These are phyloP conservation scores for Hemisphaericaspora nanyangensis DNA, from an alignment of 805 yeast genomes.

Conservation along the genomic window DNA sequence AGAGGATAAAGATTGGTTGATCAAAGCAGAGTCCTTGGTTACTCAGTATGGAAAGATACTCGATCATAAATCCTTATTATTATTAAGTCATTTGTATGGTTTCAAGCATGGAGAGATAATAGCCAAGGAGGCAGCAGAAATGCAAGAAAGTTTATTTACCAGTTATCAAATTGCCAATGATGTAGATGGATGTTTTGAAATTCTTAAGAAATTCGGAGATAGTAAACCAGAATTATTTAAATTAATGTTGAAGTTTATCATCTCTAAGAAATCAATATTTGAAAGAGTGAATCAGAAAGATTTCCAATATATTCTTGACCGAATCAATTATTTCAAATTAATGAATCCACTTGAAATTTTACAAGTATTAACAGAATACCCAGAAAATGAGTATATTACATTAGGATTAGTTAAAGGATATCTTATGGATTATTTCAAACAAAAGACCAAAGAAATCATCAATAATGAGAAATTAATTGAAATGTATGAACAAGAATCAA, in stretches of 20 bases:
- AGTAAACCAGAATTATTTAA: constrained; percentile 62
- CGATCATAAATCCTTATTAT: constrained; percentile 51
- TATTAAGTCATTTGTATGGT: constrained; percentile 56
- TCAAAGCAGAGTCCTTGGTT: constrained; percentile 57
- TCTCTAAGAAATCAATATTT: constrained; percentile 51
- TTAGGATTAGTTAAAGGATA: constrained; percentile 71
- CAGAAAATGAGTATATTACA: constrained; percentile 52
- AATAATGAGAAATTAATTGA: constrained; percentile 63
- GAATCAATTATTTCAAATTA: constrained; percentile 48
- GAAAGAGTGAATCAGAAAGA: constrained; percentile 42
- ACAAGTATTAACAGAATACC: constrained; percentile 45
- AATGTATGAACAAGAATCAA: constrained; percentile 66
- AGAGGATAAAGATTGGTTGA: constrained; percentile 53
- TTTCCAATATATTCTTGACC: constrained; percentile 46
- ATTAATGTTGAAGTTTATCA: constrained; percentile 58
- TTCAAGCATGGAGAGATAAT: constrained; percentile 47
- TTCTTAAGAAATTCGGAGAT: constrained; percentile 58
- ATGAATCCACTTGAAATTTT: constrained; percentile 75
- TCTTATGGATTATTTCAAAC: constrained; percentile 56
- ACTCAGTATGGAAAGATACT: constrained; percentile 44
- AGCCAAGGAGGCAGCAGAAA: constrained; percentile 38
- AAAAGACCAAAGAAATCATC: constrained; percentile 60
- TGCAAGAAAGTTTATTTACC: constrained; percentile 63
- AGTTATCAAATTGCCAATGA: constrained; percentile 58
- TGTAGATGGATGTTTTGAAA: constrained; percentile 50